These are phyloP conservation scores for Hymenoscyphus fraxineus DNA, from an alignment of 2,329 filamentous ascomycete species.

Conservation along the genomic window DNA sequence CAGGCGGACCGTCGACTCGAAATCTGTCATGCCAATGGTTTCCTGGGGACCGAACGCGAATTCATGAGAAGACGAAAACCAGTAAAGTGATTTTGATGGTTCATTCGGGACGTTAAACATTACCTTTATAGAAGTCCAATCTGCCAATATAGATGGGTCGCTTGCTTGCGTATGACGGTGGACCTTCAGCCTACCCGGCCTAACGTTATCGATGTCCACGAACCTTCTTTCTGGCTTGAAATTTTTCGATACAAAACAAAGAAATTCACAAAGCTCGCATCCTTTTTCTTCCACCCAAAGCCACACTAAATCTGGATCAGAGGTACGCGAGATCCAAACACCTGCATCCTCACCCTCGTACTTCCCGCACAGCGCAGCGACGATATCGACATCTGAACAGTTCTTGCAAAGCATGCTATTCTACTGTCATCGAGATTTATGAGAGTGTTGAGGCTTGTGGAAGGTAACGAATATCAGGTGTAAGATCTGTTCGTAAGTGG, in stretches of 20 bases:
- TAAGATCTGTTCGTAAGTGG: too few relatives aligned
- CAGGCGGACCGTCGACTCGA: background rate
- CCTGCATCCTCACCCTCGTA: background rate
- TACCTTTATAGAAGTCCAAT: too few relatives aligned
- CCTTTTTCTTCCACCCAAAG: background rate
- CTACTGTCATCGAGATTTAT: background rate
- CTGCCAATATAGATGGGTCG: too few relatives aligned
- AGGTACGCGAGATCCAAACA: background rate
- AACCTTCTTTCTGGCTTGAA: too few relatives aligned
- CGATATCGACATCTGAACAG: background rate
- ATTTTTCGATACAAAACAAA: background rate
- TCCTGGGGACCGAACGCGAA: background rate
- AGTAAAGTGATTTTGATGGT: too few relatives aligned
- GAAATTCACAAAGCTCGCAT: background rate
- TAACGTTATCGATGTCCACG: too few relatives aligned
- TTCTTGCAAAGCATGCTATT: background rate
- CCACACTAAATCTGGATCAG: background rate
- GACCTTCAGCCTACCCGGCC: too few relatives aligned
- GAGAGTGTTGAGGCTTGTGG: too few relatives aligned
- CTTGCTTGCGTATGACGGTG: too few relatives aligned
- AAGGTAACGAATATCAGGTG: too few relatives aligned
- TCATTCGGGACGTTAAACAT: too few relatives aligned
- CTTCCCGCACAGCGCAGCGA: background rate
- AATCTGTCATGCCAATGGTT: background rate
- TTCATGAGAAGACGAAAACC: too few relatives aligned